Evolutionary conservation across 2,329 filamentous ascomycete species (phyloP), one percentile per base, ranked within the genome.

Genomic region (Nothopassalora personata): DNA sequence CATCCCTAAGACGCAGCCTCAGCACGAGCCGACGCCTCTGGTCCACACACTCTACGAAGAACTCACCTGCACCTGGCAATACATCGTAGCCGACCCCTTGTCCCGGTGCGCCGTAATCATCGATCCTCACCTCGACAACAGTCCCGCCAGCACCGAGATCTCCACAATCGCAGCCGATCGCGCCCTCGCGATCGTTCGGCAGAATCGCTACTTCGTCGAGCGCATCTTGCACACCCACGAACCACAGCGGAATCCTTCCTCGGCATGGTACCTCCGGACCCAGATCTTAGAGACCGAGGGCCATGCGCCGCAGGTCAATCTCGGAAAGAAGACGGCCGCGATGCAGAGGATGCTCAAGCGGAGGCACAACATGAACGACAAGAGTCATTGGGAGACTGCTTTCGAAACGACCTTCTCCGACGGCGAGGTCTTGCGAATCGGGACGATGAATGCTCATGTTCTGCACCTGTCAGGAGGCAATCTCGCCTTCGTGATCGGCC

Each of bases 121-220:
- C 64, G 86, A 88, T 64, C 76, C 85, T 0, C 85, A 87, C 0
- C 67, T 87, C 4, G 79, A 87, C 67, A 86, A 79, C 60, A 78
- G 85, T 46, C 75, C 77, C 19, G 51, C 60, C 27, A 53, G 51
- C 43, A 66, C 62, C 5, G 53, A 28, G 2, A 62, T 65, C 36
- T 65, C 63, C 33, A 66, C 64, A 5, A 66, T 64, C 11, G 63
- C 63, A 6, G 64, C 64, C n/a, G 64, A 66, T 30, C 57, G 63
- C 30, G 54, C 60, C 1, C 55, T 66, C 11, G 33, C 60, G 5
- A 57, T 66, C 15, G 45, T 65, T 1, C 36, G 43, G n/a, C 63
- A 62, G 43, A 60, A 65, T 47, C 45, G 57, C 6, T 66, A 66
- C 54, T 39, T 33, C 39, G 63, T 66, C 50, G 61, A 66, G 23